Conservation (phyloP, 2,329 filamentous ascomycete genomes). For the Fusarium annulatum region DNA sequence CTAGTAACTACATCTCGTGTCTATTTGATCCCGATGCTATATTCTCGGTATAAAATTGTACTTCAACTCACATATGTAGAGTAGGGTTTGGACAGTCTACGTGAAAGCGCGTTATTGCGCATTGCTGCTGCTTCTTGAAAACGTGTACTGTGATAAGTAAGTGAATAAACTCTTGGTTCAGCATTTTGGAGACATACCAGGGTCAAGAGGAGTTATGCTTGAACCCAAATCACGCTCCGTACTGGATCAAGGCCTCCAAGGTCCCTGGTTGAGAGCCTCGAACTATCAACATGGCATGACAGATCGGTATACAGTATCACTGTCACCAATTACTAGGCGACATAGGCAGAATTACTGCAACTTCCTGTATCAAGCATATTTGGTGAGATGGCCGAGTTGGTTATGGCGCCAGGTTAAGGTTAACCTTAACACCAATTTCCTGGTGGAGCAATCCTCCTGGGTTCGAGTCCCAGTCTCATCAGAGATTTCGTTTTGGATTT, state of each 20-base stretch:
- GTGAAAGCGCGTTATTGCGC: neutral
- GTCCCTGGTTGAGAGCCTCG: neutral
- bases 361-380: neutral
- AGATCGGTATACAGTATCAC: neutral
- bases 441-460: slow-evolving; percentile 52
- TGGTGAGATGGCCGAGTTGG: slow-evolving; percentile 52
- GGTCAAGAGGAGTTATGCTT: neutral
- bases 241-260: neutral
- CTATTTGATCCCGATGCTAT: neutral
- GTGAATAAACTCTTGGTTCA: too few relatives aligned
- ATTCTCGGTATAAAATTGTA: neutral
- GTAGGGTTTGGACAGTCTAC: neutral
- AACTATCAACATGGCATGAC: neutral
- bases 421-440: slow-evolving; percentile 46
- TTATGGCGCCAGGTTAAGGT: slow-evolving; percentile 53
- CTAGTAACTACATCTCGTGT: neutral
- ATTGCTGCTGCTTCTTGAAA: neutral
- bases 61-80: neutral
- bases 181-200: neutral
- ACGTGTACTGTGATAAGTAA: neutral
- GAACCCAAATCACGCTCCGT: neutral
- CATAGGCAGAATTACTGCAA: rapidly evolving
- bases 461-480: slow-evolving; percentile 52
- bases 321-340: rapidly evolving
- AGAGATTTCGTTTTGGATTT: slow-evolving; percentile 2